Base-by-base conservation (phyloP, 164 flowering plant species). In the Dillenia suffruticosa region DNA sequence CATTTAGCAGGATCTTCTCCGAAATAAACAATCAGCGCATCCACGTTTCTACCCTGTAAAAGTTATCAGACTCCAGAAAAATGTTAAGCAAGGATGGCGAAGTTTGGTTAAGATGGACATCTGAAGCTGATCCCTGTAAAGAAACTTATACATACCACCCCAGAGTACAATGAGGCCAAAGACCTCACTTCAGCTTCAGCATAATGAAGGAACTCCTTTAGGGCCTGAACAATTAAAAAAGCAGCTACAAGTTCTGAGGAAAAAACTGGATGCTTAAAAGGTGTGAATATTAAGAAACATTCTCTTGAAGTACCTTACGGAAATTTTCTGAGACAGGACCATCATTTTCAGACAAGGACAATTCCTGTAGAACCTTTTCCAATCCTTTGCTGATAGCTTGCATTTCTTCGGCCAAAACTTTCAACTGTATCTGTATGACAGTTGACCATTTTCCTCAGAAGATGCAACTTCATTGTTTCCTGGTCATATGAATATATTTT, bases 1-100 rank as follows among this genome's bases (percentile, higher is more conserved):
- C 96, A 92, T 15, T 87, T 86, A 43, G 89, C 79, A 16, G 97
- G 97, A 77, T 94, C 99, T 78, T 94, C 99, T 40, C 99, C 97
- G 77, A 94, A 94, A 73, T 94, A 94, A 65, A 77, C 74, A 67
- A 88, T 86, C 72, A 89, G 67, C 43, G 92, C 88, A 78, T 94
- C 99, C 45, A 90, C 97, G 75, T 79, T 91, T 79, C 92, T 76
- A 64, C 99, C 99, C 99, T 94, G 79, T 26, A 70, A 56, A 63
- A 48, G n/a, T 16, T 1, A 58, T 59, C 54, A 44, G 62, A 10
- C 60, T 19, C 63, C 57, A 51, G n/a, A 69, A 57, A 62, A 19
- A 50, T 32, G 40, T 48, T 19, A 48, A 1, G 1, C 50, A 48
- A 48, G 14, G 10, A 48, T 48, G 10, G 14, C 14, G 2, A 48